Conservation (phyloP, 2,329 filamentous ascomycete genomes). For the Fusarium poae region DNA sequence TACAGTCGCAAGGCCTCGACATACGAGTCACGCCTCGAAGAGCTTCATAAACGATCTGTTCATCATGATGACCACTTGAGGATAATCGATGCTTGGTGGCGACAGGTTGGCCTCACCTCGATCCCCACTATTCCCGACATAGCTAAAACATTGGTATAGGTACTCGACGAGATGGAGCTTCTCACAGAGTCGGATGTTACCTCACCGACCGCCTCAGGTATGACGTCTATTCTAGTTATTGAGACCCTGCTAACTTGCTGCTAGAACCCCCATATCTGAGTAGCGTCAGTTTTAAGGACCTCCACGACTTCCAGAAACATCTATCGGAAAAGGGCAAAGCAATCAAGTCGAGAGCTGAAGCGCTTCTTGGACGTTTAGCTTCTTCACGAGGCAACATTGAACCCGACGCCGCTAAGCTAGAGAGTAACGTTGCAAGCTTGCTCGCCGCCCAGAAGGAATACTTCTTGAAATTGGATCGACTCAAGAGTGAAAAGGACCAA, state of each 20-base stretch:
- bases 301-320: constrained; percentile 83
- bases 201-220: constrained; percentile 47
- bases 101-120: constrained; percentile 74
- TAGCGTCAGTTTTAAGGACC: constrained; percentile 71
- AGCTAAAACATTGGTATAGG: constrained; percentile 54
- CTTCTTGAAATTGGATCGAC: constrained; percentile 79
- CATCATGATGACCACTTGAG: constrained; percentile 95
- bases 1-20: constrained; percentile 92
- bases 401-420: constrained; percentile 78
- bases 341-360: constrained; percentile 80
- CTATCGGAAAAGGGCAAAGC: constrained; percentile 79
- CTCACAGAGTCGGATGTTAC: constrained; percentile 63
- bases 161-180: constrained; percentile 74
- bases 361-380: constrained; percentile 72
- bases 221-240: constrained; percentile 2
- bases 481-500: constrained; percentile 83
- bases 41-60: constrained; percentile 80
- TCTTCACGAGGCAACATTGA: constrained; percentile 66
- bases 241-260: constrained; percentile 46
- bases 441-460: constrained; percentile 87
- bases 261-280: constrained; percentile 69
- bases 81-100: constrained; percentile 92
- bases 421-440: constrained; percentile 79
- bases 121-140: neutral
- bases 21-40: constrained; percentile 83